Base-by-base conservation (phyloP, 257 asterid genomes). In the Prunella vulgaris region DNA sequence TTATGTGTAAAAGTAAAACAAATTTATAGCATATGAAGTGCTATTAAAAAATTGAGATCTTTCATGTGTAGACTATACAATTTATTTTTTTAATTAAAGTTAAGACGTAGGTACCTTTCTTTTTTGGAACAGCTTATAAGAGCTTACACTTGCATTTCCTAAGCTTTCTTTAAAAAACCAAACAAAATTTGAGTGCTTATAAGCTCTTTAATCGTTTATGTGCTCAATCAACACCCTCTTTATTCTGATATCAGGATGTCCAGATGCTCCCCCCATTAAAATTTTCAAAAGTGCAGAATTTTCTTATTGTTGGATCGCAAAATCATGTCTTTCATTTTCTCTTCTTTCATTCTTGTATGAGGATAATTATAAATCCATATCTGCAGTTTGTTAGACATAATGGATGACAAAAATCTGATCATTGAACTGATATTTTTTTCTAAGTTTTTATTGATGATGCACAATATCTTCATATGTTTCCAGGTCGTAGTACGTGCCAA, bases 401-500 rank as follows among this genome's bases (percentile, higher is more conserved):
- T 51, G 65, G 69, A 68, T 64, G 63, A 54, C 21, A 49, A 53
- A 60, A 61, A 32, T 61, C 32, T 51, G 22, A 60, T 46, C 35
- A 61, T 15, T 52, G 49, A 33, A 60, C 63, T 49, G 58, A 73
- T 24, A 13, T 68, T 42, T n/a, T 17, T 69, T 65, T 25, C 5
- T 27, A 15, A 2, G 7, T 59, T 53, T 66, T 35, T 18, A 56
- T 30, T 72, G 75, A 67, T 79, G 20, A 20, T 66, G 28, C 52
- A 40, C 35, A 15, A 52, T 20, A 62, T 30, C 63, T 69, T 75
- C 46, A 9, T 70, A 53, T 51, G 22, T 72, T 78, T 79, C 65
- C 88, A 94, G 97, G 93, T 91, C 68, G 72, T 87, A 71, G 76
- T 94, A 71, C 88, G 71, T 67, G 82, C 89, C 66, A 73, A 88